Conservation (phyloP, 441 rosid genomes). For the Gossypium schwendimanii region DNA sequence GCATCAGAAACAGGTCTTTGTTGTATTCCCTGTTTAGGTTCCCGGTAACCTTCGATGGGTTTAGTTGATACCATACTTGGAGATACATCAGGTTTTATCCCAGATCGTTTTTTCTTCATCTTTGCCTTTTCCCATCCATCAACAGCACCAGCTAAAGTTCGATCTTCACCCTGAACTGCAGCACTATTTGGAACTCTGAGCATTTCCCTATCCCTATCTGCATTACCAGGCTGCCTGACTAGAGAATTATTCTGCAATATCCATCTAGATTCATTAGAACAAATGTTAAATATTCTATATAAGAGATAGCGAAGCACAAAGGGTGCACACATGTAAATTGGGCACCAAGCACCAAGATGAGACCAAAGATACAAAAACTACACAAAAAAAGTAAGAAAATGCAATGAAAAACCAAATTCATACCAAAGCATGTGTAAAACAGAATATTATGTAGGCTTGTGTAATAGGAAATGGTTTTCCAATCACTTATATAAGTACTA, state of each 20-base stretch:
- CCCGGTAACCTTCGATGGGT: constrained; percentile 64
- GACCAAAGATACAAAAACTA: neutral
- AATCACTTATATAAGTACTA: neutral
- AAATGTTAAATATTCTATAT: constrained; percentile 15
- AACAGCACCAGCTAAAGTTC: constrained; percentile 57
- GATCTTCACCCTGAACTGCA: constrained; percentile 64
- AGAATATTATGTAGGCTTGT: neutral
- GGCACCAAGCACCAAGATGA: constrained; percentile 3
- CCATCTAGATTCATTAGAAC: constrained; percentile 44
- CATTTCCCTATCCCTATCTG: constrained; percentile 74
- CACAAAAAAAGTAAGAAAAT: neutral
- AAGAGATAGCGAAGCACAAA: constrained; percentile 17
- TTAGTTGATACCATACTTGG: constrained; percentile 46
- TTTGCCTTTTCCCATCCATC: constrained; percentile 98
- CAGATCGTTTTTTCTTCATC: constrained; percentile 96
- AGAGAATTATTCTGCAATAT: constrained; percentile 59
- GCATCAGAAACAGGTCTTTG: constrained; percentile 56
- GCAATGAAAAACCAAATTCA: neutral
- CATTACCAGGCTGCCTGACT: constrained; percentile 57
- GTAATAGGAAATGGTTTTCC: neutral
- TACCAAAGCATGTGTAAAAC: neutral
- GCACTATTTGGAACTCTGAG: constrained; percentile 50
- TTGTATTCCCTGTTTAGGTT: constrained; percentile 69
- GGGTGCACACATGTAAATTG: constrained; percentile 8
- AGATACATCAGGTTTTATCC: constrained; percentile 74